phyloP scores from a whole-genome alignment of 169 alveolate species.

The Plasmodium falciparum region DNA sequence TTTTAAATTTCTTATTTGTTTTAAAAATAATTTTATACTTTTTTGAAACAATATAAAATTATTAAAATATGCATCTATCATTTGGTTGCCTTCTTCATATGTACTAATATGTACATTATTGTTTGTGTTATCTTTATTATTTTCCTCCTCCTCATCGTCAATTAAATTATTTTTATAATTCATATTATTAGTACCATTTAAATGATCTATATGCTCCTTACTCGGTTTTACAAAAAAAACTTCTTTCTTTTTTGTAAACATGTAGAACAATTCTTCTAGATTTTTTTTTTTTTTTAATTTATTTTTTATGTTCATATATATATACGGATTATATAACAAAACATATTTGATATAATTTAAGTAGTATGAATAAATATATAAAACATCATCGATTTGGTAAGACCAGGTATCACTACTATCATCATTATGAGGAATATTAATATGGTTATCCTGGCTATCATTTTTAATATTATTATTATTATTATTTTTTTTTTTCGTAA shows the following conservation, averaged over 20 bases:
- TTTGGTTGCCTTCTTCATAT: conserved; percentile 10
- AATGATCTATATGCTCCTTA: not conserved
- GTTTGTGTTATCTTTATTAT: not conserved
- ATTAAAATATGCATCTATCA: conserved; percentile 5
- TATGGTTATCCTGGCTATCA: too few species aligned
- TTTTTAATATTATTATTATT: too few species aligned
- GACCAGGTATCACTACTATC: not conserved
- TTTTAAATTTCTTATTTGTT: conserved; percentile 22
- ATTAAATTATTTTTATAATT: not conserved
- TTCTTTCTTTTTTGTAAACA: conserved; percentile 35
- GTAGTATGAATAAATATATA: conserved; percentile 35
- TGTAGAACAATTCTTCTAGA: conserved; percentile 23
- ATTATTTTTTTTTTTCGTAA: too few species aligned
- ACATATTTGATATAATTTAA: conserved; percentile 55
- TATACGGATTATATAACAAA: conserved; percentile 46
- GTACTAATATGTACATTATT: not conserved
- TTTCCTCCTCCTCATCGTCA: not conserved
- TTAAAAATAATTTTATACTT: conserved; percentile 48
- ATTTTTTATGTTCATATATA: conserved; percentile 14
- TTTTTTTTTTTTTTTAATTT: conserved; percentile 16
- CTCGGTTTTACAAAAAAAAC: not conserved
- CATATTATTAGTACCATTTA: not conserved
- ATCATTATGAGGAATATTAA: too few species aligned
- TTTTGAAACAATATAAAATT: conserved; percentile 41
- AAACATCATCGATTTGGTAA: conserved; percentile 21